phyloP scores from a whole-genome alignment of 2,329 filamentous ascomycete genomes.

The Lojkania enalia region DNA sequence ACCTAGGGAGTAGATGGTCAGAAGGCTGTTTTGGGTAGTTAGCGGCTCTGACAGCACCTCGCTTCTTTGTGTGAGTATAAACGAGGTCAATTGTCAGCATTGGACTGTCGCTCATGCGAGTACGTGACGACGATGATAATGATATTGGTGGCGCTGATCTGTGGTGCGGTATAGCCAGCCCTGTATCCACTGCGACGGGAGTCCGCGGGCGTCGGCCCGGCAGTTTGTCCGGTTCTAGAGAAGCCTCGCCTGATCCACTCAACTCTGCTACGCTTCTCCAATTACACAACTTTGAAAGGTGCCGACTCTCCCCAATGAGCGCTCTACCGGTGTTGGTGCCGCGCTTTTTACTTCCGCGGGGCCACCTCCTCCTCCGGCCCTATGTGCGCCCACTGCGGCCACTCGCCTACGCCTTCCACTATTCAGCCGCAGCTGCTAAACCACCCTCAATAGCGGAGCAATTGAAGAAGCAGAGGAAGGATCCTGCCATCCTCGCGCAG shows the following conservation, averaged over 20 bases:
- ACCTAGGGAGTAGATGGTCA: constrained; percentile 11
- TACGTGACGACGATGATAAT: too few species aligned
- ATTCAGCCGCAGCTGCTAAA: constrained; percentile 25
- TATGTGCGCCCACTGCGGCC: constrained; percentile 16
- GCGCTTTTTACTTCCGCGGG: constrained; percentile 39
- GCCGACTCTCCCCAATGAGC: constrained; percentile 32
- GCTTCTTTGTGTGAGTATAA: constrained; percentile 13
- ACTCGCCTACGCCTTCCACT: constrained; percentile 31
- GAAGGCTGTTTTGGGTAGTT: constrained; percentile 8
- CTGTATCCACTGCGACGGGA: too few species aligned
- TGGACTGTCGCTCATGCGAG: too few species aligned
- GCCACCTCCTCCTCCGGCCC: constrained; percentile 27
- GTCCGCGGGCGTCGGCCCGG: constrained; percentile 1
- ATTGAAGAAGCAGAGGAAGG: constrained; percentile 42
- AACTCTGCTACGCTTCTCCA: too few species aligned
- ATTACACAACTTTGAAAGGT: too few species aligned
- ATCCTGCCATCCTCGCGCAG: constrained; percentile 71
- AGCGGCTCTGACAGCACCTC: constrained; percentile 10
- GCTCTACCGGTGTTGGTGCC: constrained; percentile 36
- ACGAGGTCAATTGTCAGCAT: too few species aligned
- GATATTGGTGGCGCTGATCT: too few species aligned
- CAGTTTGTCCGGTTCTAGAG: background rate
- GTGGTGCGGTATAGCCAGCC: too few species aligned
- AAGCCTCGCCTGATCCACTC: too few species aligned
- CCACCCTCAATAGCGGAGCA: constrained; percentile 36